Percentiles rank a stretch among this genome's conserved stretches.
Conservation (phyloP, 2,329 filamentous ascomycete genomes). For the Metarhizium robertsii region DNA sequence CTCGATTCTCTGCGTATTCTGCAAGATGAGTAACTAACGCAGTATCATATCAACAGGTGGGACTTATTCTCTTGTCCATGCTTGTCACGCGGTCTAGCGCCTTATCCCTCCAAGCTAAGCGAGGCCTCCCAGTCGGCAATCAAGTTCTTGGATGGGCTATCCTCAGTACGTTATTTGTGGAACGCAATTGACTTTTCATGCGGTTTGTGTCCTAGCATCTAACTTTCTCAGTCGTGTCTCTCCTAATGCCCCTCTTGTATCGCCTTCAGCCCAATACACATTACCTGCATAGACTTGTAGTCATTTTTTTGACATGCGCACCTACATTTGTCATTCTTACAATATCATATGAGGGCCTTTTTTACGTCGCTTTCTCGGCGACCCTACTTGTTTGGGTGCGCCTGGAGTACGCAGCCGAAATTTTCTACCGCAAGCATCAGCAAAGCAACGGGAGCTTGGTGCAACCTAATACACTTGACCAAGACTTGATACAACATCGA, state of each 20-base stretch:
- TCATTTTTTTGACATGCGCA: conserved; percentile 87
- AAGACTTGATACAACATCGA: conserved; percentile 34
- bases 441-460: conserved; percentile 7
- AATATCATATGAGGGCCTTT: conserved; percentile 94
- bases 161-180: conserved; percentile 42
- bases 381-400: conserved; percentile 82
- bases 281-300: conserved; percentile 80
- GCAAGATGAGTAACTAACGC: background rate
- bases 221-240: conserved; percentile 49
- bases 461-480: background rate
- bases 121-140: conserved; percentile 78
- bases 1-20: background rate
- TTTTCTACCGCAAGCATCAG: conserved; percentile 4
- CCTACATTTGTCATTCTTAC: conserved; percentile 93
- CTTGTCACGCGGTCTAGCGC: conserved; percentile 79
- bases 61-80: conserved; percentile 72
- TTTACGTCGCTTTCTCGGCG: conserved; percentile 83
- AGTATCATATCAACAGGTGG: conserved; percentile 38
- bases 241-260: conserved; percentile 75
- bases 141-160: conserved; percentile 79
- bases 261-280: conserved; percentile 70
- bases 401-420: conserved; percentile 67
- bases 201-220: background rate
- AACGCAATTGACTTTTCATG: background rate
- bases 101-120: conserved; percentile 74